Conservation (phyloP, 805 yeast genomes). For the Saccharomycopsis oosterbeekiorum region DNA sequence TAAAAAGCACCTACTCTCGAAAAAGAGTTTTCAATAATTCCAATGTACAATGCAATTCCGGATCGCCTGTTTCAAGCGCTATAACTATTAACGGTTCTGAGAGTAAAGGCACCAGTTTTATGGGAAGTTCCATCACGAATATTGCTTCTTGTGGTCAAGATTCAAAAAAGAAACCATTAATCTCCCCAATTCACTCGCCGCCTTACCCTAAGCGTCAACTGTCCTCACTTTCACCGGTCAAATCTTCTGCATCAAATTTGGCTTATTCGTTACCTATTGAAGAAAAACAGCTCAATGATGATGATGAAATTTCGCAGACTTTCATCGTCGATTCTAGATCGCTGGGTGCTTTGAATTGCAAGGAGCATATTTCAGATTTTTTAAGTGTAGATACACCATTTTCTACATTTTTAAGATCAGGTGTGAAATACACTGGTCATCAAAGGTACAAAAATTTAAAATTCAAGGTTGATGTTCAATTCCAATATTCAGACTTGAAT, state of each 20-base stretch:
- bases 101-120: not conserved
- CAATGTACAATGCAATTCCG: not conserved
- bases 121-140: not conserved
- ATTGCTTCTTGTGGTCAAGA: not conserved
- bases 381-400: not conserved
- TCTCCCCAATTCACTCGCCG: not conserved
- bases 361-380: not conserved
- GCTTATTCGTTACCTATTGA: not conserved
- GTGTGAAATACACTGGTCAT: conserved; percentile 26
- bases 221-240: not conserved
- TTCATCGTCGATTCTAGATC: not conserved
- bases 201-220: not conserved
- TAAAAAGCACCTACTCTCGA: not conserved
- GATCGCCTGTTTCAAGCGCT: not conserved
- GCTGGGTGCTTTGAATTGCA: not conserved
- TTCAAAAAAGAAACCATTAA: not conserved
- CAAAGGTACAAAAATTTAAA: conserved; percentile 28
- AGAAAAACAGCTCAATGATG: not conserved
- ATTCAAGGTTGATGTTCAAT: conserved; percentile 45
- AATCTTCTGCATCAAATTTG: not conserved
- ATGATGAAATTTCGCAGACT: too few species aligned
- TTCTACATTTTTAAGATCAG: conserved; percentile 21
- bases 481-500: conserved; percentile 45
- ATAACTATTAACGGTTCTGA: not conserved
- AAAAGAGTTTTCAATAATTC: not conserved